Evolutionary conservation across 140 eudicot genomes (phyloP), one percentile per base, ranked within the genome.

Genomic region (Oenanthe javanica): DNA sequence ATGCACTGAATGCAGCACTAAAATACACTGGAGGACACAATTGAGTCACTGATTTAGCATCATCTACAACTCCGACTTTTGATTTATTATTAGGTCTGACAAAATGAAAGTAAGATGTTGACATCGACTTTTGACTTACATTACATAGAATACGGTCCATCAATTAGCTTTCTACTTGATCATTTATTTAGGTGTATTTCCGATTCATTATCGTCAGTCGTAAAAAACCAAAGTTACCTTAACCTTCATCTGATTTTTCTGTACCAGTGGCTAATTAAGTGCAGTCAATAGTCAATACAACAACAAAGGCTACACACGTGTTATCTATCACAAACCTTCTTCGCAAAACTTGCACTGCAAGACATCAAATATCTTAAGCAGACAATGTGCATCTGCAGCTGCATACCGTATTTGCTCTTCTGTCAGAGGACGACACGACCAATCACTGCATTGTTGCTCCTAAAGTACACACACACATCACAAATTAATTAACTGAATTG

Each of bases 391-490:
- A 82, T 95, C 99, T 46, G 83, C 82, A 76, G 99, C 99, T 63
- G 99, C 97, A 76, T 95, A 92, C 27, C 59, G 84, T 79, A 66
- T 92, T 88, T 95, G 99, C 85, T 91, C 90, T 78, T 89, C 88
- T 79, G 97, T 85, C 76, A 95, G 93, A 77, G 99, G 99, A 55
- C 97, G 97, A 13, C 48, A 82, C 42, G 99, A 95, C 99, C 99
- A 95, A 81, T 95, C 99, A 85, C 97, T 95, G 87, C 99, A 95
- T 84, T 95, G 99, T 70, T 90, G 95, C 82, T 95, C 99, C 99
- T 90, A 85, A 83, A 59, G 52, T 2, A 81, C 16, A 66, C 40
- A 47, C 63, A 50, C 55, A 12, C 55, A 50, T 31, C 55, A 13
- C 55, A 9, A 43, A 55, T 31, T 63, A 52, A 45, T 59, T 47